Evolutionary conservation across 2,329 filamentous ascomycete species (phyloP), one percentile per base, ranked within the genome.

Genomic region (Neurospora crassa): DNA sequence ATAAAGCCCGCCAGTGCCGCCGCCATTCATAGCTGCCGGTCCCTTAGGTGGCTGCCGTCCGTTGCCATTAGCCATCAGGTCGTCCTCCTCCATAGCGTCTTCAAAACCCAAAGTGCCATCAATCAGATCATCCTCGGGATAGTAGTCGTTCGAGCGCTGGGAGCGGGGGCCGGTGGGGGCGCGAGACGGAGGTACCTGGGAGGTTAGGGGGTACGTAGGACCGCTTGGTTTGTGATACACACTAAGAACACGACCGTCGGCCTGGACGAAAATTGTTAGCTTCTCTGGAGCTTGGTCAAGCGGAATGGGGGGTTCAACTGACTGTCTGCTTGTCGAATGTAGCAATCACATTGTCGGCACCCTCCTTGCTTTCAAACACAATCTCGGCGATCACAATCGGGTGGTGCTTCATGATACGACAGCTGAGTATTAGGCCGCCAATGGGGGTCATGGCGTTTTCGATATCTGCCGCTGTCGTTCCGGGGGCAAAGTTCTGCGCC

Each of bases 291-390:
- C 29, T 34, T 53, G 20, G 2, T 40, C 2, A 20, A 16, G 41
- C 37, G 2, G 24, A 45, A 14, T 59, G 12, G n/a, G n/a, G 41
- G 34, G 11, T 10, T 10, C 47, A 5, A 81, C 89, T 75, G 79
- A 92, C 92, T 78, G 89, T 93, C 82, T 93, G 90, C 78, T 91
- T 89, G 80, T 96, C 90, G 80, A 95, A 95, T 3, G 86, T 92
- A 72, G 87, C 84, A 76, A 95, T 91, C 20, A 94, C 91, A 47
- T 86, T 87, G 76, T 95, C 90, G 3, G 91, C 92, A 47, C 90
- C 91, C 73, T 91, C 88, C 76, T 87, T 89, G 72, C 88, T 90
- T 74, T 89, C 86, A 78, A 95, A 94, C 5, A 90, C 85, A 78
- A 96, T 88, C 81, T 96, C 92, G 29, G 91, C 91, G 77, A 94